Conservation (phyloP, 345 rosid species). For the Jatropha curcas region DNA sequence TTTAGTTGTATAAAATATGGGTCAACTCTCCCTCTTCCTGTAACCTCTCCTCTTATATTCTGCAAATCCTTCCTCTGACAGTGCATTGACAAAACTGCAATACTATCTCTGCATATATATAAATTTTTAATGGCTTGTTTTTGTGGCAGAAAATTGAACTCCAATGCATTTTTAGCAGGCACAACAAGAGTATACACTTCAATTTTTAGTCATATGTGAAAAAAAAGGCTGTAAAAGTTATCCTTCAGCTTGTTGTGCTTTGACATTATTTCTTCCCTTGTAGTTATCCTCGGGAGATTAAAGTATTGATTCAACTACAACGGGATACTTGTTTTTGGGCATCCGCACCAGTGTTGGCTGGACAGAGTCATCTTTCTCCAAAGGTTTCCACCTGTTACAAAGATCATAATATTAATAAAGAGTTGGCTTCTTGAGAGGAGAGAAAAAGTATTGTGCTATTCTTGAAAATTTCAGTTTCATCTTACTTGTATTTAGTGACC, state of each 20-base stretch:
- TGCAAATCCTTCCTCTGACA: no score
- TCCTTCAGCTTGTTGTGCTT: neutral
- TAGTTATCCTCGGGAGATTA: conserved; percentile 9
- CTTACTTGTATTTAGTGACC: conserved; percentile 59
- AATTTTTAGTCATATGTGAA: neutral
- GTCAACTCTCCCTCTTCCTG: no score
- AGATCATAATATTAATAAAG: neutral
- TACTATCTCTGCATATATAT: no score
- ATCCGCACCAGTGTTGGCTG: conserved; percentile 66
- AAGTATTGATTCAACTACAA: conserved; percentile 42
- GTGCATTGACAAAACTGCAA: no score
- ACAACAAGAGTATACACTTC: neutral
- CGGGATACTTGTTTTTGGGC: conserved; percentile 55
- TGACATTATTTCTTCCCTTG: neutral
- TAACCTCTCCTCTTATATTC: no score
- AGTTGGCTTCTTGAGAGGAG: neutral
- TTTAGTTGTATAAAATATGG: no score
- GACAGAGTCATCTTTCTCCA: conserved; percentile 53
- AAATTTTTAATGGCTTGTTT: neutral
- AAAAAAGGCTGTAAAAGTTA: neutral
- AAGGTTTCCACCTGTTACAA: conserved; percentile 49
- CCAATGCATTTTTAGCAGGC: neutral
- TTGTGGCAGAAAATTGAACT: conserved; percentile 5
- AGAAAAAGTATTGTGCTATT: neutral
- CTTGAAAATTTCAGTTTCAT: neutral